phyloP scores from a whole-genome alignment of 164 flowering plant species.

The Nymphaea thermarum region DNA sequence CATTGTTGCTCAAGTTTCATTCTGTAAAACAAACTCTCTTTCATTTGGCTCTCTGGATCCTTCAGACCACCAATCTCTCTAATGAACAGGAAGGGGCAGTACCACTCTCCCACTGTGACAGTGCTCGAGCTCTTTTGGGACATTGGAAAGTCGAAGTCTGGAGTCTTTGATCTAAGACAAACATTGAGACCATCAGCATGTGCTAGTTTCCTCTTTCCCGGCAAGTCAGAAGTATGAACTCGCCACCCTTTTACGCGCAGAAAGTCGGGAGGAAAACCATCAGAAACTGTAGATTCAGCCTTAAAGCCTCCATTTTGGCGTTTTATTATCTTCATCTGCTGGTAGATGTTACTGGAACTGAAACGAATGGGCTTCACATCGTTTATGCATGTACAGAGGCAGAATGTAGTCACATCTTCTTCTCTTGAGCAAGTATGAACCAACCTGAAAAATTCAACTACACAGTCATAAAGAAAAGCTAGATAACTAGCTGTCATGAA shows the following conservation, averaged over 20 bases:
- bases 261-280: slow-evolving; percentile 9
- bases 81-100: slow-evolving; percentile 11
- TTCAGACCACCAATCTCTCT: slow-evolving; percentile 7
- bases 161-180: not conserved
- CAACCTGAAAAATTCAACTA: slow-evolving; percentile 20
- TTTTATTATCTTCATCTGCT: slow-evolving; percentile 23
- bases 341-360: slow-evolving; percentile 26
- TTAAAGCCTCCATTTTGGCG: slow-evolving; percentile 1
- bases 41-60: slow-evolving; percentile 20
- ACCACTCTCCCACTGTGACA: slow-evolving; percentile 8
- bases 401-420: slow-evolving; percentile 28
- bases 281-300: slow-evolving; percentile 11
- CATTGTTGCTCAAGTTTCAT: slow-evolving; percentile 52
- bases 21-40: slow-evolving; percentile 33
- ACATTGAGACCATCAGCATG: slow-evolving; percentile 3
- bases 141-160: slow-evolving; percentile 6
- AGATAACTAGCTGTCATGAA: not conserved
- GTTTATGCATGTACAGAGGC: slow-evolving; percentile 11
- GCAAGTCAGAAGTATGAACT: not conserved
- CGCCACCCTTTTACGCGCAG: slow-evolving; percentile 9
- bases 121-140: slow-evolving; percentile 1
- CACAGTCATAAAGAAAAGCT: not conserved
- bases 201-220: not conserved
- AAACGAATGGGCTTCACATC: slow-evolving; percentile 27
- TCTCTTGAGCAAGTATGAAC: slow-evolving; percentile 33